These are phyloP conservation scores for Malus fusca DNA, from an alignment of 306 rosid species.

Conservation along the genomic window DNA sequence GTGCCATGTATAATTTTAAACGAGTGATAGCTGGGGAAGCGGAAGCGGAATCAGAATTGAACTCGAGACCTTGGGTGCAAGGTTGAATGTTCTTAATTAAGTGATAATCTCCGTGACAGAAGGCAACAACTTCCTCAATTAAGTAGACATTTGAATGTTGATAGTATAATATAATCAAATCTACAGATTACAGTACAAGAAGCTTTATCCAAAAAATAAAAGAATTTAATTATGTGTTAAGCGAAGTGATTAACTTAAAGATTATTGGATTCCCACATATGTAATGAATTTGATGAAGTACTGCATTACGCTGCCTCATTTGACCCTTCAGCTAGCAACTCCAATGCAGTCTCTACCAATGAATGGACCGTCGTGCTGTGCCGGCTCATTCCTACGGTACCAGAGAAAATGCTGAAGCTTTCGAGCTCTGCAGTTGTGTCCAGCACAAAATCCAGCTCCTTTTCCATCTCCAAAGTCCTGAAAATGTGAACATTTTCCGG, in stretches of 20 bases:
- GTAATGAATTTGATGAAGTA: background rate
- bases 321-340: slow-evolving; percentile 32
- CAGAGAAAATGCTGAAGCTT: slow-evolving; percentile 89
- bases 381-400: slow-evolving; percentile 74
- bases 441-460: slow-evolving; percentile 57
- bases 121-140: background rate
- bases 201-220: background rate
- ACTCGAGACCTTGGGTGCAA: background rate
- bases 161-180: background rate
- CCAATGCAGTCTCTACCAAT: slow-evolving; percentile 65
- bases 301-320: background rate
- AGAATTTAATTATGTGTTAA: background rate
- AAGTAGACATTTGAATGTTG: background rate
- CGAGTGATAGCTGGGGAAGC: background rate
- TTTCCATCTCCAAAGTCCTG: slow-evolving; percentile 45
- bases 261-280: background rate
- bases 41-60: background rate
- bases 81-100: too few species aligned
- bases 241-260: background rate
- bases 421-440: slow-evolving; percentile 98
- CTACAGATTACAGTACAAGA: background rate
- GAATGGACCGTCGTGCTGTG: slow-evolving; percentile 67
- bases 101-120: background rate
- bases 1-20: background rate
- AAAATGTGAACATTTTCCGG: slow-evolving; percentile 38